Evolutionary conservation across 495 filamentous ascomycete species (phyloP).

Genomic region (Hypoxylon intermedium): DNA sequence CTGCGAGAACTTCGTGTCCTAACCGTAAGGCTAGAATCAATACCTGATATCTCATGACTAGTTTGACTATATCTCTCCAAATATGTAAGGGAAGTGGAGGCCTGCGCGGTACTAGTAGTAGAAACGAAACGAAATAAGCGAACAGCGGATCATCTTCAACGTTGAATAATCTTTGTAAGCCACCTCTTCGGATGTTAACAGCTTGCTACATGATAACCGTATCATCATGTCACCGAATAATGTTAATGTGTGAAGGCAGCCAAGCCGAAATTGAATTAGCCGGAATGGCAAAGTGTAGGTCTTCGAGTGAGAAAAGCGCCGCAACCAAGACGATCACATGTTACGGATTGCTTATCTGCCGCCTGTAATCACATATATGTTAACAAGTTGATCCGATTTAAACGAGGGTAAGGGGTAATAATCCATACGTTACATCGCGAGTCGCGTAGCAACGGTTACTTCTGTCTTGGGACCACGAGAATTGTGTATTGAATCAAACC

Average conservation of each 20-base stretch:
- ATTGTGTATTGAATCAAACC: too few relatives aligned
- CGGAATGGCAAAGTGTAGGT: constrained; percentile 38
- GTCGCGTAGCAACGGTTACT: too few relatives aligned
- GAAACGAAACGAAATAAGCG: background rate
- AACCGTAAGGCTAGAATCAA: constrained; percentile 15
- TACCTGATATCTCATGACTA: constrained; percentile 13
- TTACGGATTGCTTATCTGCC: constrained; percentile 4
- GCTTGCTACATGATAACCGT: constrained; percentile 20
- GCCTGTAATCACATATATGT: too few relatives aligned
- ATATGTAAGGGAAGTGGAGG: background rate
- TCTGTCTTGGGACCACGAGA: too few relatives aligned
- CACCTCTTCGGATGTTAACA: constrained; percentile 17
- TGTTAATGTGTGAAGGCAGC: constrained; percentile 11
- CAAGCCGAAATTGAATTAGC: constrained; percentile 33
- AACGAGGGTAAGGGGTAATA: too few relatives aligned
- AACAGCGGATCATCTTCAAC: constrained; percentile 4
- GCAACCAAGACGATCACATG: background rate
- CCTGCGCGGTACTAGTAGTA: background rate
- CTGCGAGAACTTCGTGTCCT: background rate
- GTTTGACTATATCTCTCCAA: background rate
- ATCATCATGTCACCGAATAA: constrained; percentile 3
- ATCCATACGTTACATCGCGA: too few relatives aligned
- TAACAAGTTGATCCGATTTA: too few relatives aligned
- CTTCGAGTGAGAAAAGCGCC: background rate
- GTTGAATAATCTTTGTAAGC: constrained; percentile 2